Conservation (phyloP, 2,329 filamentous ascomycete genomes). For the Fusarium begoniae region DNA sequence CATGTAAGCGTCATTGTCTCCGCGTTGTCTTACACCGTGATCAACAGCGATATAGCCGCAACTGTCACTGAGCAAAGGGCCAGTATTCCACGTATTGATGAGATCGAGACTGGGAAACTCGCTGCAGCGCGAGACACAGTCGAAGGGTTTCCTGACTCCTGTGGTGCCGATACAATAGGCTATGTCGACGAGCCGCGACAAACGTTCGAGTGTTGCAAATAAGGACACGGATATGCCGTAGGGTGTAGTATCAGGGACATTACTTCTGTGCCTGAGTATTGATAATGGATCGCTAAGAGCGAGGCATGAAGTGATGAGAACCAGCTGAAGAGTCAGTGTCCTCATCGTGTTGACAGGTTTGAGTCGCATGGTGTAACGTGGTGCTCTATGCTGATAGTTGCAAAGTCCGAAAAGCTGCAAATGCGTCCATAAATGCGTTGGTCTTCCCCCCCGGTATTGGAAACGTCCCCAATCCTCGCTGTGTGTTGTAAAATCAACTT, state of each 20-base stretch:
- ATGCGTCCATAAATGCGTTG: not conserved
- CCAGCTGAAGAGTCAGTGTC: constrained; percentile 31
- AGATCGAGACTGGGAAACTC: constrained; percentile 86
- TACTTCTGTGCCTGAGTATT: constrained; percentile 10
- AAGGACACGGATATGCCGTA: constrained; percentile 54
- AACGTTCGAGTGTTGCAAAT: constrained; percentile 84
- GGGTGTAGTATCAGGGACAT: constrained; percentile 48
- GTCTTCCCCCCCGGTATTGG: not conserved
- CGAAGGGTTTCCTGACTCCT: constrained; percentile 84
- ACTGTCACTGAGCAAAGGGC: constrained; percentile 84
- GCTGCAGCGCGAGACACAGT: constrained; percentile 82
- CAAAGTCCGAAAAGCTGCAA: not conserved
- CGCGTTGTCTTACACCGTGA: constrained; percentile 54
- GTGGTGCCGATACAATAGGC: constrained; percentile 90
- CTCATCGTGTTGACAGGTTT: not conserved
- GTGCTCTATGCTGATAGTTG: not conserved
- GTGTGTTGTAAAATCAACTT: not conserved
- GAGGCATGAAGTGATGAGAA: constrained; percentile 19
- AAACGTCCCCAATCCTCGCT: not conserved
- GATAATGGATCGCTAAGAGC: constrained; percentile 16
- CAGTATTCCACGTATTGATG: constrained; percentile 89
- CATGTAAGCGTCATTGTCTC: constrained; percentile 11
- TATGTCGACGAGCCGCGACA: constrained; percentile 92
- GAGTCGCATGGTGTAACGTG: constrained; percentile 16
- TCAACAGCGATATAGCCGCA: constrained; percentile 96